Conservation (phyloP, 306 rosid genomes). For the Nissolia schottii region DNA sequence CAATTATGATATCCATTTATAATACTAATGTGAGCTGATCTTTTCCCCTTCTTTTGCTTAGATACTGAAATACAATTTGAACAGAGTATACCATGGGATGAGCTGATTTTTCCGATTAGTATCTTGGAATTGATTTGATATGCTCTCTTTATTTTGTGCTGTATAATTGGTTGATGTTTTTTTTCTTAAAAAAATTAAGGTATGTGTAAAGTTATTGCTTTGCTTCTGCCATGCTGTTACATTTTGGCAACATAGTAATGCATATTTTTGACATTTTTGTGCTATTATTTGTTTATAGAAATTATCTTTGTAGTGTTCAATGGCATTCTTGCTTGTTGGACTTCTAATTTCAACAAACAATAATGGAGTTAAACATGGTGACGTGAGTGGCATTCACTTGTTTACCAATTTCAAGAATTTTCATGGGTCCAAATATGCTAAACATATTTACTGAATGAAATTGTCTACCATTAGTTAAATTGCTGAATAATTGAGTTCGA, state of each 20-base stretch:
- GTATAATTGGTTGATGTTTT: background rate
- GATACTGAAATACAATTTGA: background rate
- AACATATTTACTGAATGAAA: background rate
- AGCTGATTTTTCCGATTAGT: background rate
- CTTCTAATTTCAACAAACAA: background rate
- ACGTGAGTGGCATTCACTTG: background rate
- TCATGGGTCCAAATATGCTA: background rate
- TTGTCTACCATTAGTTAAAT: background rate
- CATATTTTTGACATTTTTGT: background rate
- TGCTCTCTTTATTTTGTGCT: background rate
- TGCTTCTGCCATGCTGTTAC: background rate
- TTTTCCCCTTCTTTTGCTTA: background rate
- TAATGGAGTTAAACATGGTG: background rate
- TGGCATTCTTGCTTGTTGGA: background rate
- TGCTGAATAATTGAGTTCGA: background rate
- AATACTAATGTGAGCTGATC: background rate
- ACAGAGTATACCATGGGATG: background rate
- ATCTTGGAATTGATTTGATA: background rate
- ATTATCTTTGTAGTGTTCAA: constrained; percentile 1
- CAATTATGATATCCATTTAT: constrained; percentile 4
- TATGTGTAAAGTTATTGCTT: background rate
- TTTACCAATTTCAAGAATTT: background rate
- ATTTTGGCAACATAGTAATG: background rate
- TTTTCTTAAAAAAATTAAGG: background rate
- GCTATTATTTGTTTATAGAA: background rate